Base-by-base conservation (phyloP, 805 yeast genomes). In the Myxozyma nipponensis region DNA sequence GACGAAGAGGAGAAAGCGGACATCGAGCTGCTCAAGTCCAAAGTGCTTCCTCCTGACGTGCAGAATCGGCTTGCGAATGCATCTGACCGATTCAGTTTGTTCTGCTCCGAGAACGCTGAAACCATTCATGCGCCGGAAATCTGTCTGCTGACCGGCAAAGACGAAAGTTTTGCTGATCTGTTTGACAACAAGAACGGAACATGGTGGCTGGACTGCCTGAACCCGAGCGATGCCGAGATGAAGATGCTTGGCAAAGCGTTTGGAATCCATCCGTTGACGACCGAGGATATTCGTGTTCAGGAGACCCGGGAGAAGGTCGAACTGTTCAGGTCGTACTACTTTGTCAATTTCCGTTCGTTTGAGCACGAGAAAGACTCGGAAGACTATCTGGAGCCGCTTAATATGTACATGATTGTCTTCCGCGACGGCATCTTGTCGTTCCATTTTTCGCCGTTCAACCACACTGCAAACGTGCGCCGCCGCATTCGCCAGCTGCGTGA, bases 261-360 rank as follows among this genome's bases (percentile, higher is more conserved):
- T 68, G 96, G 96, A 7, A 87, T 91, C 70, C 98, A 91, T 73
- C 98, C 98, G 26, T 81, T 91, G 74, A 91, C 98, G 0, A 89
- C 96, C 1, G 98, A 91, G 71, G 98, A 91, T 81, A 90, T 91
- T 58, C 75, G 96, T 50, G 86, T 88, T 80, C 95, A 90, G 71
- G 98, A 91, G 71, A 81, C 96, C 22, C 89, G 98, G 70, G 98
- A 91, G 72, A 91, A 91, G 69, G 97, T 91, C 26, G 98, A 91
- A 70, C 73, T 91, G 55, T 91, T 91, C 76, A 80, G 82, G 61
- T 79, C 80, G 59, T 91, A 91, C 69, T 91, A 93, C 69, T 89
- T 93, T 72, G 95, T 93, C 38, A 86, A 95, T 76, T 93, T 93
- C 79, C 96, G 93, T 68, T 86, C 98, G 3, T 93, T 93, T 69